Base-by-base conservation (phyloP, 2,329 filamentous ascomycete species). In the Fonsecaea nubica region DNA sequence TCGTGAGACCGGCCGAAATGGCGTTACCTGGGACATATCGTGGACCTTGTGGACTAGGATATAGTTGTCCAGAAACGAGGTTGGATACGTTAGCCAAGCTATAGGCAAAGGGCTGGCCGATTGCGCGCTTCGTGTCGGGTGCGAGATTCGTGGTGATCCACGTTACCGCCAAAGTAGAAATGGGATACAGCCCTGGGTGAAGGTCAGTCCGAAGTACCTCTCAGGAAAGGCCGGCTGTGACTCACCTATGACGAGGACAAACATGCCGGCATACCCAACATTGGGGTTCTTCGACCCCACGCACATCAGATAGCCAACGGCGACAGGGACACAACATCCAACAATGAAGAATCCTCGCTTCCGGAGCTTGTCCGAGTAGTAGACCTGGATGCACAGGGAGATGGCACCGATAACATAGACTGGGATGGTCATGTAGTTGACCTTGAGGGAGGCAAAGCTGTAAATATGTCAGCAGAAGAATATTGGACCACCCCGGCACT, bases 391-490 rank as follows among this genome's bases (percentile, higher is more conserved):
- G 33, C 30, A n/a, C 4, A 68, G 42, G n/a, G 66, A 65, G 6
- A 58, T 56, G 0, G 80, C 83, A 3, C 82, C 84, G 66, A 82
- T 80, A 13, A 85, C 74, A 70, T 85, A 87, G 15, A 87, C 84
- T 0, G 85, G 85, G 1, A 87, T 83, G 4, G 84, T 87, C 48
- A 87, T 76, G 40, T 84, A 82, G 63, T 87, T 84, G 38, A 59
- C 66, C 38, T 63, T 32, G 8, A 68, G 55, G n/a, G 66, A 58
- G 13, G 62, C 58, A 54, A 56, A 67, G n/a, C 65, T 67, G n/a
- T 5, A 15, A 35, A 15, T 30, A 32, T 15, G 56, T 64, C 53
- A 61, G 50, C 38, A 6, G 21, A 21, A 56, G 42, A 57, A 50
- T 42, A 21, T 33, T 35, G 30, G 12, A 15, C 12, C 4, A 15